Evolutionary conservation across 2,329 filamentous ascomycete genomes (phyloP).

Genomic region (Lachnellula subtilissima): DNA sequence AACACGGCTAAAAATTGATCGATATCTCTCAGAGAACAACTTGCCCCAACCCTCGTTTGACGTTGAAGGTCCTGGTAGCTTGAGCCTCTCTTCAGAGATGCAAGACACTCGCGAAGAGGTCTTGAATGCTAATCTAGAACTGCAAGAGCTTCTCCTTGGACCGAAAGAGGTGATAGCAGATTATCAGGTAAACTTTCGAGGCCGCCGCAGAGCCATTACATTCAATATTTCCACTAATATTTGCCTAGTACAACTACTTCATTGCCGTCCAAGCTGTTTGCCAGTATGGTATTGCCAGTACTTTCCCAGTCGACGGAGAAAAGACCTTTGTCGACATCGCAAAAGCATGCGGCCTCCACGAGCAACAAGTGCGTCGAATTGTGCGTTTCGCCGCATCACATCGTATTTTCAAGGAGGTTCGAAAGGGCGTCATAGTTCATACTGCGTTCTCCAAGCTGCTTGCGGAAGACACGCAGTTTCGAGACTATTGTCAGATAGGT

Average conservation of each 20-base stretch:
- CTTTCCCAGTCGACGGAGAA: not conserved
- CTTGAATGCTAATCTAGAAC: not conserved
- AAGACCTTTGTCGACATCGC: not conserved
- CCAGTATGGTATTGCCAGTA: not conserved
- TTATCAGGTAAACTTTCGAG: not conserved
- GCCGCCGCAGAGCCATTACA: too few species aligned
- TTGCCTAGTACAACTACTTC: too few species aligned
- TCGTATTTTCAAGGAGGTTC: not conserved
- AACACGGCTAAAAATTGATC: not conserved
- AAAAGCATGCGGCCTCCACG: not conserved
- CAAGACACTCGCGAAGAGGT: not conserved
- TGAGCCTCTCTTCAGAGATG: not conserved
- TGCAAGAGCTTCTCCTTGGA: not conserved
- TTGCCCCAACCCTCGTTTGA: not conserved
- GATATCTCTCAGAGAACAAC: not conserved
- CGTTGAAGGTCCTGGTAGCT: not conserved
- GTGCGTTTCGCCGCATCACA: conserved; percentile 4
- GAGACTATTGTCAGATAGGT: not conserved
- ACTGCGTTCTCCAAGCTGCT: not conserved
- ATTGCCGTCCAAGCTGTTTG: conserved; percentile 1
- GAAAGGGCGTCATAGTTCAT: not conserved
- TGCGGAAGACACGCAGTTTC: not conserved
- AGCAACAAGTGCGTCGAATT: not conserved
- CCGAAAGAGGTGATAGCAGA: not conserved
- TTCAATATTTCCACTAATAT: too few species aligned